These are phyloP conservation scores for Eleusine coracana DNA, from an alignment of 176 grass and related monocot genomes.

Conservation along the genomic window DNA sequence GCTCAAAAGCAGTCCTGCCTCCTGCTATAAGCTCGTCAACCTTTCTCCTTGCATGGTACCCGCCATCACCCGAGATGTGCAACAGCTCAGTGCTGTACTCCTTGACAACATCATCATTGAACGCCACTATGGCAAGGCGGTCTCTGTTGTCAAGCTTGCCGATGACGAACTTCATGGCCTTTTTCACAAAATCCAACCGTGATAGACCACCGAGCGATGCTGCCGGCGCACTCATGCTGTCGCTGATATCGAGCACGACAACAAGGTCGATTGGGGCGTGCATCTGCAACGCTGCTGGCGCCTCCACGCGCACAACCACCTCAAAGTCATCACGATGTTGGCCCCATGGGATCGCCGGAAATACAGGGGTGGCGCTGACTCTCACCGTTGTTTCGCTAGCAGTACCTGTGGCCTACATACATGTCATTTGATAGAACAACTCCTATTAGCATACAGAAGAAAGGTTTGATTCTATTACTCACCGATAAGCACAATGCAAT, in stretches of 20 bases:
- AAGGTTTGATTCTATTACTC: no score
- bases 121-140: neutral
- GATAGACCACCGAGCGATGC: neutral
- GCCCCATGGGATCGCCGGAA: neutral
- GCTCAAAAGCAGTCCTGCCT: neutral
- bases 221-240: neutral
- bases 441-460: no score
- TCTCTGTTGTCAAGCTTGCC: neutral
- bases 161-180: neutral
- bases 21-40: neutral
- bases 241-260: neutral
- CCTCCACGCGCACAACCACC: slow-evolving; percentile 11
- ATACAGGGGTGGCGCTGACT: neutral
- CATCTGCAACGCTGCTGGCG: neutral
- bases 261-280: neutral
- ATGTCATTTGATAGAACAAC: neutral
- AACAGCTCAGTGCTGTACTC: neutral
- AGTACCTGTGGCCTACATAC: neutral
- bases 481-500: no score
- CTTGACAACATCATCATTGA: neutral
- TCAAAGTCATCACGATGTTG: neutral
- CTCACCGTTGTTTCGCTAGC: neutral
- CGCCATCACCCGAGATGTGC: neutral
- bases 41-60: neutral
- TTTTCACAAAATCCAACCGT: neutral